These are phyloP conservation scores for Crepidotus variabilis DNA, from an alignment of 768 basidiomycete species.

Conservation along the genomic window DNA sequence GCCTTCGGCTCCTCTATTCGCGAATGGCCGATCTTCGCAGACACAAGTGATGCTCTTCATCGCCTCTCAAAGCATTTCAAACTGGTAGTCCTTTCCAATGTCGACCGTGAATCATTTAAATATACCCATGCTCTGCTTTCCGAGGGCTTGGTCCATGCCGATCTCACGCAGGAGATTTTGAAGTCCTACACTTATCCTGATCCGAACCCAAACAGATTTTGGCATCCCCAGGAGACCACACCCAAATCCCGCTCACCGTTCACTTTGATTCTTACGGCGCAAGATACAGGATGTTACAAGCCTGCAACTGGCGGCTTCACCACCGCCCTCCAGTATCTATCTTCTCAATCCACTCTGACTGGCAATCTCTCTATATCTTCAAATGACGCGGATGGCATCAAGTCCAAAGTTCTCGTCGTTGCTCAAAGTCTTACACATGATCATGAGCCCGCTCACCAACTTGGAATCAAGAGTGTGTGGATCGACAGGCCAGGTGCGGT, in stretches of 20 bases:
- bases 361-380: conserved; percentile 15
- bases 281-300: conserved; percentile 73
- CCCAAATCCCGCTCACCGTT: conserved; percentile 53
- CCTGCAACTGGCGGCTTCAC: conserved; percentile 55
- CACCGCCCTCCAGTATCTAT: conserved; percentile 41
- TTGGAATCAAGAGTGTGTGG: conserved; percentile 61
- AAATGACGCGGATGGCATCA: conserved; percentile 26
- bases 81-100: conserved; percentile 73
- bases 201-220: conserved; percentile 31
- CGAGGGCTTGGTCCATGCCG: conserved; percentile 25
- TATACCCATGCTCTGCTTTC: conserved; percentile 56
- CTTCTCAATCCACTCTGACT: conserved; percentile 36
- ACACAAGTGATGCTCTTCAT: conserved; percentile 57
- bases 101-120: conserved; percentile 62
- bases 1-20: conserved; percentile 58
- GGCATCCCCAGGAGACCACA: conserved; percentile 37
- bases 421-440: conserved; percentile 70
- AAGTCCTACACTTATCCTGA: conserved; percentile 28
- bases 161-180: conserved; percentile 14
- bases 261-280: conserved; percentile 63
- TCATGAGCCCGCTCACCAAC: conserved; percentile 53
- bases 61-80: conserved; percentile 60
- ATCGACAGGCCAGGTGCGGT: conserved; percentile 54
- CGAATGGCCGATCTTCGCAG: conserved; percentile 64
- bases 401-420: conserved; percentile 54